A percentile compares a stretch with the other conserved stretches of the same genome.
phyloP scores from a whole-genome alignment of 257 asterid species.

The Scutellaria baicalensis region DNA sequence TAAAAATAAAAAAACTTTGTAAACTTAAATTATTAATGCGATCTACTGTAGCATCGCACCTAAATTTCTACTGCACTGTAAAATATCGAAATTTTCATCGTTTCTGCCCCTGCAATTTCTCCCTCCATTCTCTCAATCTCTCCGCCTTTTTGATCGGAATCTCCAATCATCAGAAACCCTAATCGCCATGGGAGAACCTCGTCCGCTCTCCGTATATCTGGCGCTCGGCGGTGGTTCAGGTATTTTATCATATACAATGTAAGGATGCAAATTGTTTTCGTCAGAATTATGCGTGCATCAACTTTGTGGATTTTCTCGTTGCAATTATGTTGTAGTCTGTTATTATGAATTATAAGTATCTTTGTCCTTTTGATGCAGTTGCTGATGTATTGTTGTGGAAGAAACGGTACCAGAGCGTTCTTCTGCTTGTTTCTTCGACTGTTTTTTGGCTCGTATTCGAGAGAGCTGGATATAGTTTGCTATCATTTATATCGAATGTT shows the following conservation, averaged over 20 bases:
- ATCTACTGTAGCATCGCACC: neutral
- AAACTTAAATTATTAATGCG: neutral
- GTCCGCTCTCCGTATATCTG: constrained; percentile 36
- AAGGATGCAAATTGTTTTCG: neutral
- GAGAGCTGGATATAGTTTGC: constrained; percentile 58
- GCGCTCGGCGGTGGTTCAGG: constrained; percentile 74
- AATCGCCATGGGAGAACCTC: constrained; percentile 56
- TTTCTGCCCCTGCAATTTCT: neutral
- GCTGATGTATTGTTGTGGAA: constrained; percentile 80
- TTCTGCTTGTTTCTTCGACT: constrained; percentile 47
- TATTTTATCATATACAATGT: constrained; percentile 7
- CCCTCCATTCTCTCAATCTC: constrained; percentile 10
- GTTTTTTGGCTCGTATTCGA: constrained; percentile 67
- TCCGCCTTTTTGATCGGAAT: neutral
- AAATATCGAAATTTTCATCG: neutral
- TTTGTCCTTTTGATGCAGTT: constrained; percentile 36
- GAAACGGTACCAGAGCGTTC: constrained; percentile 40
- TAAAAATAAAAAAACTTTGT: too few relatives aligned
- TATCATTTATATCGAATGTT: constrained; percentile 55
- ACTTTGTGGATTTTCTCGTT: neutral
- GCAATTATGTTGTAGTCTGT: neutral
- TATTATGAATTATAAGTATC: neutral
- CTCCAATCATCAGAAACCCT: constrained; percentile 17
- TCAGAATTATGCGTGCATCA: neutral
- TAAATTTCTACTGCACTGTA: neutral